phyloP scores from a whole-genome alignment of 441 rosid species.

The Pelargonium cotyledonis region DNA sequence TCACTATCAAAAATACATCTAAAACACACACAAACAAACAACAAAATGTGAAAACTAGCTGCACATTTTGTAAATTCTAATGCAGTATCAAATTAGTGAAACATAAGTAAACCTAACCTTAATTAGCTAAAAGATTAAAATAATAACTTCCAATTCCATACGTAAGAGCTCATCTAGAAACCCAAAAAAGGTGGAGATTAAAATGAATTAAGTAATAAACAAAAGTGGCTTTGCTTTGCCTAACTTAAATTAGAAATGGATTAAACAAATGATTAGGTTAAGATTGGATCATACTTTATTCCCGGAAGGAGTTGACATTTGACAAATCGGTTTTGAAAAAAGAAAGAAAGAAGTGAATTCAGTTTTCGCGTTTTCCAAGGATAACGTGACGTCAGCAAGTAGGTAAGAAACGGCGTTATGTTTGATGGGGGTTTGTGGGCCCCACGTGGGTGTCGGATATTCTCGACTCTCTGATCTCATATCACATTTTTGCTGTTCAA shows the following conservation, averaged over 20 bases:
- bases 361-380: neutral
- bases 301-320: slow-evolving; percentile 39
- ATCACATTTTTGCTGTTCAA: too few species aligned
- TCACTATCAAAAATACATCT: neutral
- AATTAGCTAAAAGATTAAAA: too few species aligned
- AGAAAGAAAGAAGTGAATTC: neutral
- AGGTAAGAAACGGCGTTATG: slow-evolving; percentile 14
- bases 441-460: slow-evolving; percentile 27
- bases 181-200: neutral
- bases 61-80: too few species aligned
- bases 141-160: slow-evolving; percentile 10
- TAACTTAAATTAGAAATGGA: slow-evolving; percentile 20
- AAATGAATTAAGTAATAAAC: neutral
- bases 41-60: too few species aligned
- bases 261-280: slow-evolving; percentile 18
- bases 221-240: slow-evolving; percentile 28
- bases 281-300: slow-evolving; percentile 14
- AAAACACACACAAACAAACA: too few species aligned
- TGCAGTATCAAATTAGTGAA: too few species aligned
- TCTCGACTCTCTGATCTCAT: slow-evolving; percentile 18
- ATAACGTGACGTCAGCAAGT: slow-evolving; percentile 17
- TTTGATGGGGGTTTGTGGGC: neutral
- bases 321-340: neutral
- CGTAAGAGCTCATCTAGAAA: slow-evolving; percentile 12
- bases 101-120: too few species aligned